A percentile compares a stretch with the other conserved stretches of the same genome.
phyloP scores from a whole-genome alignment of 2,329 filamentous ascomycete species.

The Cordyceps farinosa region DNA sequence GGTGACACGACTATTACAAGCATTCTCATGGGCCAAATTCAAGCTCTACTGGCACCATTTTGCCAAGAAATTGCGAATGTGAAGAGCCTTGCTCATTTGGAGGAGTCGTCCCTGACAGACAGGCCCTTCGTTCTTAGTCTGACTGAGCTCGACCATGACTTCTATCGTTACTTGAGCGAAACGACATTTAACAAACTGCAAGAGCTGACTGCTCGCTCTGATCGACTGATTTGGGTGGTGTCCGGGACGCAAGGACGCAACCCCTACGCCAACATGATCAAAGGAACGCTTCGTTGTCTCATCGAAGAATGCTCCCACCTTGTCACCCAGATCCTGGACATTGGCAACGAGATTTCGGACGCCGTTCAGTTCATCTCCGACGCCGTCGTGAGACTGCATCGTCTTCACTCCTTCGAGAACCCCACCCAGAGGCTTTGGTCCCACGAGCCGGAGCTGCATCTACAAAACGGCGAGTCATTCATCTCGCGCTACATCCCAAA shows the following conservation, averaged over 20 bases:
- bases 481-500: constrained; percentile 11
- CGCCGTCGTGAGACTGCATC: neutral
- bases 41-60: neutral
- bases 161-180: neutral
- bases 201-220: neutral
- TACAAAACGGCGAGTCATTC: neutral
- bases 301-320: constrained; percentile 2
- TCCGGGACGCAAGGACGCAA: neutral
- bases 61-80: neutral
- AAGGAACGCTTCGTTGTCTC: constrained; percentile 3
- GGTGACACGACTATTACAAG: neutral
- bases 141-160: neutral
- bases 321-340: neutral
- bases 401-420: neutral
- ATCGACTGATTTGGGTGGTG: neutral
- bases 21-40: neutral
- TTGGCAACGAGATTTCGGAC: neutral
- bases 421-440: neutral
- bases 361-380: neutral
- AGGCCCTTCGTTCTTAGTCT: neutral
- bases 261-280: constrained; percentile 10
- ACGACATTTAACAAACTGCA: constrained; percentile 1
- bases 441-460: constrained; percentile 4
- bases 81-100: neutral
- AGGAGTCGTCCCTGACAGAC: neutral